phyloP scores from a whole-genome alignment of 495 filamentous ascomycete species.

The Xylaria nigripes region DNA sequence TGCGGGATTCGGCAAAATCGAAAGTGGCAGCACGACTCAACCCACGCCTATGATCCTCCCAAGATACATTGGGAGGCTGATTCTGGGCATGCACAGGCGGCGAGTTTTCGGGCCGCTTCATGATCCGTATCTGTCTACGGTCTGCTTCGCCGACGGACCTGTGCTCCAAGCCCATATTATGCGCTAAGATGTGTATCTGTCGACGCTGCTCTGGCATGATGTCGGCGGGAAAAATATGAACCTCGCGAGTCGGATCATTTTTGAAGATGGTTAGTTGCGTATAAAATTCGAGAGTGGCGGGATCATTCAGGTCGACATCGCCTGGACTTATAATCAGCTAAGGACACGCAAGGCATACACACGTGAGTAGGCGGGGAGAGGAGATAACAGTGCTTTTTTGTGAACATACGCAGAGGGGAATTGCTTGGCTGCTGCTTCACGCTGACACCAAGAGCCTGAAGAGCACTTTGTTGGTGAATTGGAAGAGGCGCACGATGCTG shows the following conservation, averaged over 20 bases:
- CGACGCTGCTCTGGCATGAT: conserved; percentile 77
- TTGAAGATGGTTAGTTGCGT: conserved; percentile 83
- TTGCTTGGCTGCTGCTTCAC: conserved; percentile 26
- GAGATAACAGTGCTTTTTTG: background rate
- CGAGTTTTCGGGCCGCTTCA: conserved; percentile 52
- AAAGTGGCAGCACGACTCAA: conserved; percentile 95
- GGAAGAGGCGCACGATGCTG: conserved; percentile 66
- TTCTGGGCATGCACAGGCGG: conserved; percentile 61
- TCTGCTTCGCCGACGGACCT: conserved; percentile 79
- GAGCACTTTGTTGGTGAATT: conserved; percentile 74
- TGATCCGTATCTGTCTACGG: conserved; percentile 79
- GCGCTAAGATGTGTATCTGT: conserved; percentile 86
- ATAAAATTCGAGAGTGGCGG: conserved; percentile 76
- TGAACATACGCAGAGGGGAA: conserved; percentile 31
- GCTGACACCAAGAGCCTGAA: conserved; percentile 71
- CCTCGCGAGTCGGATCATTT: conserved; percentile 66
- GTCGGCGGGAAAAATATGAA: conserved; percentile 70
- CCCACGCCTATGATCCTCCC: conserved; percentile 67
- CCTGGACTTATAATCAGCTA: conserved; percentile 13
- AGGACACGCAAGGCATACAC: background rate
- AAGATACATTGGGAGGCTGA: conserved; percentile 52
- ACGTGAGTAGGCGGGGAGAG: background rate
- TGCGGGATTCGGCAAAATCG: conserved; percentile 88
- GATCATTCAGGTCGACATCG: conserved; percentile 90
- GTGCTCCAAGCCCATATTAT: conserved; percentile 89